phyloP scores from a whole-genome alignment of 2,329 filamentous ascomycete species.

The Fusarium sp. region DNA sequence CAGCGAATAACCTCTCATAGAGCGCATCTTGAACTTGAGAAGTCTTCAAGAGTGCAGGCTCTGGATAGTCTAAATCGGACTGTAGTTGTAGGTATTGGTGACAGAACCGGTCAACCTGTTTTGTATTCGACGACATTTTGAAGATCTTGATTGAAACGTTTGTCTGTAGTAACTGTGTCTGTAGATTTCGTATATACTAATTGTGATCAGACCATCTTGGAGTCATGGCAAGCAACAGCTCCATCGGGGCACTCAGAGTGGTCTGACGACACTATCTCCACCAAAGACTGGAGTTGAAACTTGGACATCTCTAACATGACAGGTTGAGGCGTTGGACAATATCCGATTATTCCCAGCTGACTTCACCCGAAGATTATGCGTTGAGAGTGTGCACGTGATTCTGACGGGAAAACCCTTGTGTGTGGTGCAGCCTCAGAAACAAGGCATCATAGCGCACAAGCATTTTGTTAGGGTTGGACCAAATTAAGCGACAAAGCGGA shows the following conservation, averaged over 20 bases:
- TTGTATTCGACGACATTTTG: slow-evolving; percentile 32
- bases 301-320: slow-evolving; percentile 19
- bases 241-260: slow-evolving; percentile 25
- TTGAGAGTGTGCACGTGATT: slow-evolving; percentile 28
- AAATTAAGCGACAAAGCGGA: slow-evolving; percentile 57
- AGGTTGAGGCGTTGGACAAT: slow-evolving; percentile 7
- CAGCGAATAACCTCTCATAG: slow-evolving; percentile 74
- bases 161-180: neutral
- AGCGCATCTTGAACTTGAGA: slow-evolving; percentile 73
- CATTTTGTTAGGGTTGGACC: slow-evolving; percentile 58
- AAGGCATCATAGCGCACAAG: slow-evolving; percentile 31
- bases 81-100: slow-evolving; percentile 85
- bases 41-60: slow-evolving; percentile 66
- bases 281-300: slow-evolving; percentile 34
- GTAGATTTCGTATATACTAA: slow-evolving; percentile 3
- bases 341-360: neutral
- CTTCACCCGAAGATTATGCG: slow-evolving; percentile 29
- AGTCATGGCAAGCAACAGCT: slow-evolving; percentile 10
- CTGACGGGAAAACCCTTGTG: slow-evolving; percentile 15
- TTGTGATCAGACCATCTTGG: slow-evolving; percentile 21
- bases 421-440: slow-evolving; percentile 20
- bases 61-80: slow-evolving; percentile 71
- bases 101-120: slow-evolving; percentile 64
- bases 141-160: neutral
- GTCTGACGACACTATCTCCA: slow-evolving; percentile 35